phyloP scores from a whole-genome alignment of 2,329 filamentous ascomycete genomes.

The Curvularia sp. region DNA sequence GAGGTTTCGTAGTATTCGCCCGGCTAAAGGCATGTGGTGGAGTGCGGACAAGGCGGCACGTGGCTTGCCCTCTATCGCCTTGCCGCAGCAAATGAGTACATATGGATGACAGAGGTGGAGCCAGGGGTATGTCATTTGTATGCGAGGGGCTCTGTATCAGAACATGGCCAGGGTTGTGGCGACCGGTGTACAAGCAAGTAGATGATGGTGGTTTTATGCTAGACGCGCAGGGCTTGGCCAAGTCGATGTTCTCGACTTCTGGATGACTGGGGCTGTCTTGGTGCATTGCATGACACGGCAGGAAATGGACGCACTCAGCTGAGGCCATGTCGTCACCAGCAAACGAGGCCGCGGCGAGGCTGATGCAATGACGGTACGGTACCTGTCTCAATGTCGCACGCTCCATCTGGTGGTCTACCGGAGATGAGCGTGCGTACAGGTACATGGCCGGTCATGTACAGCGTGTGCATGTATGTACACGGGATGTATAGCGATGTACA shows the following conservation, averaged over 20 bases:
- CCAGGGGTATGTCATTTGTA: conserved; percentile 18
- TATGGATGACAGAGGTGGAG: conserved; percentile 6
- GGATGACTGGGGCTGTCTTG: conserved; percentile 5
- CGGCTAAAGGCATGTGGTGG: conserved; percentile 7
- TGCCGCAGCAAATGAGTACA: conserved; percentile 18
- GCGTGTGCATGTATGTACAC: no score
- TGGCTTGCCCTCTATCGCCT: conserved; percentile 39
- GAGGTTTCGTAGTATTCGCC: conserved; percentile 30
- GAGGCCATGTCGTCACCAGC: conserved; percentile 28
- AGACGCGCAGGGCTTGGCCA: conserved; percentile 5
- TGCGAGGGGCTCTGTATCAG: not conserved
- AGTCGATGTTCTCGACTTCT: conserved; percentile 26
- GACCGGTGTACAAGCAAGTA: conserved; percentile 14
- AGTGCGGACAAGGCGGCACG: conserved; percentile 25
- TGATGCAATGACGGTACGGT: conserved; percentile 8
- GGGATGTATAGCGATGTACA: no score
- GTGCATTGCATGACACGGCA: conserved; percentile 28
- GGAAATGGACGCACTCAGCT: conserved; percentile 16
- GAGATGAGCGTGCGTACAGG: not conserved
- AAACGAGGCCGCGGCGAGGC: conserved; percentile 18
- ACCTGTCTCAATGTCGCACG: conserved; percentile 24
- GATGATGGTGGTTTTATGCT: conserved; percentile 5
- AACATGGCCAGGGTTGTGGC: not conserved
- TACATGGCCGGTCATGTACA: not conserved
- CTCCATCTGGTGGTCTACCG: conserved; percentile 14